Percentiles rank a stretch among this genome's conserved stretches.
Conservation (phyloP, 1,139 yeast species). For the Geotrichum siamense region DNA sequence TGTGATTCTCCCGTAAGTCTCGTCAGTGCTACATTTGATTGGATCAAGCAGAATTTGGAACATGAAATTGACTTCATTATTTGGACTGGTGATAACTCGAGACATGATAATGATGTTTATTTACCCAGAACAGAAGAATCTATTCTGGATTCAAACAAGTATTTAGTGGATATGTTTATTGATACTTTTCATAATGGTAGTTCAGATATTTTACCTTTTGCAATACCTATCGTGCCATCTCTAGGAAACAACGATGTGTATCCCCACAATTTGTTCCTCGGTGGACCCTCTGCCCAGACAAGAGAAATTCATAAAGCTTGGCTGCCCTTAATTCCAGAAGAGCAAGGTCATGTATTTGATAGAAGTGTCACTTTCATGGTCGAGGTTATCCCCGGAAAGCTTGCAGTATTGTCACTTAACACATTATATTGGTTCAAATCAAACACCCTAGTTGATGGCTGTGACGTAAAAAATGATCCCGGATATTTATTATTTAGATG, state of each 20-base stretch:
- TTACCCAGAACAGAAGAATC: slow-evolving; percentile 64
- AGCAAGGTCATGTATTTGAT: slow-evolving; percentile 66
- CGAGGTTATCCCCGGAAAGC: slow-evolving; percentile 68
- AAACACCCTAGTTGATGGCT: slow-evolving; percentile 76
- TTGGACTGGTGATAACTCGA: slow-evolving; percentile 86
- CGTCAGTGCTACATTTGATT: slow-evolving; percentile 55
- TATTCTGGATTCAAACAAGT: slow-evolving; percentile 61
- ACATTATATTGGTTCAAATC: slow-evolving; percentile 67
- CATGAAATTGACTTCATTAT: slow-evolving; percentile 78
- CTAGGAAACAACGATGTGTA: slow-evolving; percentile 83
- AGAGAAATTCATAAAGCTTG: slow-evolving; percentile 68
- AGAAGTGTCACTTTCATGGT: slow-evolving; percentile 67
- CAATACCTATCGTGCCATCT: slow-evolving; percentile 53
- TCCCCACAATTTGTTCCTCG: slow-evolving; percentile 77
- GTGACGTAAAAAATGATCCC: slow-evolving; percentile 65
- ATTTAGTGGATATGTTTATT: slow-evolving; percentile 49
- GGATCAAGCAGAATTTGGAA: slow-evolving; percentile 55
- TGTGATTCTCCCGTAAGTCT: slow-evolving; percentile 60
- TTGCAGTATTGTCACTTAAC: slow-evolving; percentile 72
- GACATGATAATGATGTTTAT: slow-evolving; percentile 75
- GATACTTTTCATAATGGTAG: slow-evolving; percentile 47
- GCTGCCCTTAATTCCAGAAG: slow-evolving; percentile 67
- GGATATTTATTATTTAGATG: slow-evolving; percentile 71
- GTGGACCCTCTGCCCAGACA: slow-evolving; percentile 81
- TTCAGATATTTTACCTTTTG: slow-evolving; percentile 36